Conservation (phyloP, 2,329 filamentous ascomycete species). For the Dactylonectria estremocensis region DNA sequence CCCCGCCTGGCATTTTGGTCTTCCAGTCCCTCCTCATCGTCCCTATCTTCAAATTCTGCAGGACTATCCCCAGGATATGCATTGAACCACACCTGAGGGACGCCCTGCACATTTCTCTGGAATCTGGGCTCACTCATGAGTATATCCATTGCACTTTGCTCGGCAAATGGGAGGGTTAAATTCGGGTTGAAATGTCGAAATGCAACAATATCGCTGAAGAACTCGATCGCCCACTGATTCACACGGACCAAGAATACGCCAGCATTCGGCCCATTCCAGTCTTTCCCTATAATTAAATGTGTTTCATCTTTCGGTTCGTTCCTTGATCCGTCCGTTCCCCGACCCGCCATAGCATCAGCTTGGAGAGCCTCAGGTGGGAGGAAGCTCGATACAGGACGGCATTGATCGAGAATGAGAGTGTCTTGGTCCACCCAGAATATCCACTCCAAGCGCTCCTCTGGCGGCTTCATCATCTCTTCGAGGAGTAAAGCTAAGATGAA, state of each 20-base stretch:
- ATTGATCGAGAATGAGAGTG: constrained; percentile 11
- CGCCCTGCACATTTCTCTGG: not conserved
- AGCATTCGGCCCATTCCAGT: constrained; percentile 9
- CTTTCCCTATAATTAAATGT: not conserved
- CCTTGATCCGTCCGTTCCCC: not conserved
- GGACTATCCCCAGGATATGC: constrained; percentile 10
- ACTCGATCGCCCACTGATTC: constrained; percentile 7
- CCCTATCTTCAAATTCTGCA: constrained; percentile 11
- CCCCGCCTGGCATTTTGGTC: constrained; percentile 4
- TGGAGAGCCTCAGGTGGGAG: constrained; percentile 1
- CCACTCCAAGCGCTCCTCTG: constrained; percentile 10
- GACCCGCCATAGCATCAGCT: not conserved
- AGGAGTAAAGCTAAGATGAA: constrained; percentile 2
- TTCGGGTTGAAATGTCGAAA: constrained; percentile 3
- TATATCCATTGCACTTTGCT: constrained; percentile 7
- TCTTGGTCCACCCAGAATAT: constrained; percentile 15
- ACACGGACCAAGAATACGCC: constrained; percentile 8
- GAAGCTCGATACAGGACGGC: constrained; percentile 8
- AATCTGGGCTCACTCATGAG: constrained; percentile 8
- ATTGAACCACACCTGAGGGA: constrained; percentile 10
- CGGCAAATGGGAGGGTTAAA: constrained; percentile 4
- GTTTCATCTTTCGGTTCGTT: not conserved
- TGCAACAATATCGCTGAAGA: constrained; percentile 8
- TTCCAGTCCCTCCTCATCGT: constrained; percentile 3
- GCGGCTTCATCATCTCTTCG: constrained; percentile 10